These are phyloP conservation scores for Fusarium subglutinans DNA, from an alignment of 2,329 filamentous ascomycete genomes.

Conservation along the genomic window DNA sequence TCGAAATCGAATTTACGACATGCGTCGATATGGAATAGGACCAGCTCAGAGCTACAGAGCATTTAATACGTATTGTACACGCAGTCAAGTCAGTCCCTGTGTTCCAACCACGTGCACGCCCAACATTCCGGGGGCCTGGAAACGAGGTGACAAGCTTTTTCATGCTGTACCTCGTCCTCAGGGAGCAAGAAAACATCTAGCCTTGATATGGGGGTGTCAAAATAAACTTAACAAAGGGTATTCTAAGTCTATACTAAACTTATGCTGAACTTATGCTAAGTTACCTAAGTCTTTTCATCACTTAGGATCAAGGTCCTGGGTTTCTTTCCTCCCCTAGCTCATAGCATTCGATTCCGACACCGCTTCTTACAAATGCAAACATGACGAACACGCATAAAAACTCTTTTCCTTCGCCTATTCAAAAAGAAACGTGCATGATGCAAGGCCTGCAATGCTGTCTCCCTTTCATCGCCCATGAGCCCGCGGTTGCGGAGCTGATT, in stretches of 20 bases:
- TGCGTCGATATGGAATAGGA: not conserved
- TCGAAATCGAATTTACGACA: not conserved
- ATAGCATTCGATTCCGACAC: constrained; percentile 15
- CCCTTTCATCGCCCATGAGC: constrained; percentile 35
- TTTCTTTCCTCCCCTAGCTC: not conserved
- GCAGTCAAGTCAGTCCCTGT: not conserved
- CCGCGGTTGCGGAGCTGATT: constrained; percentile 29
- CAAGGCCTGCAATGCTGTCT: constrained; percentile 11
- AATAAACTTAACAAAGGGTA: not conserved
- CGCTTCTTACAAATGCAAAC: constrained; percentile 12
- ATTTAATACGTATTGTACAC: not conserved
- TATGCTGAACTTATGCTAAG: not conserved
- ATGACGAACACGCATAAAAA: constrained; percentile 16
- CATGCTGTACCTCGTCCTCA: not conserved
- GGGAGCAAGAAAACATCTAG: not conserved
- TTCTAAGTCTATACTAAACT: not conserved
- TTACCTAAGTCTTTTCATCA: not conserved
- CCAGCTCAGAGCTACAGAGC: not conserved
- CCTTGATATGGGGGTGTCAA: fast-evolving
- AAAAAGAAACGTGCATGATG: constrained; percentile 24
- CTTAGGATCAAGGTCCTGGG: not conserved
- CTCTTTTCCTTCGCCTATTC: not conserved
- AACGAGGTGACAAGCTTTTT: not conserved
- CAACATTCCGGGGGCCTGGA: not conserved
- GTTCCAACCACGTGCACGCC: constrained; percentile 15